phyloP scores from a whole-genome alignment of 2,329 filamentous ascomycete genomes.

The Microcyclospora tardicrescens region DNA sequence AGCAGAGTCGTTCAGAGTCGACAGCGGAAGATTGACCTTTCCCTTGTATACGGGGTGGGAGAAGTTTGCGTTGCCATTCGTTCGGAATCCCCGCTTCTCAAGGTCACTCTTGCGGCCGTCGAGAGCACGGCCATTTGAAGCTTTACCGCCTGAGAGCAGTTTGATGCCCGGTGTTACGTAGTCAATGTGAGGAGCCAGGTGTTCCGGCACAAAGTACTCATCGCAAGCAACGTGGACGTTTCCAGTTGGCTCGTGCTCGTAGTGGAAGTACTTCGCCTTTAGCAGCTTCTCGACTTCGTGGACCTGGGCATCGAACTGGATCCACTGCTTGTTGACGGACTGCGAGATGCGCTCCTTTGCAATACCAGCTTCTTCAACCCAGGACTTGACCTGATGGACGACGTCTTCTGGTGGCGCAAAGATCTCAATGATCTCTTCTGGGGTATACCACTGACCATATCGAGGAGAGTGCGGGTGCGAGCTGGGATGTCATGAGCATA shows the following conservation, averaged over 20 bases:
- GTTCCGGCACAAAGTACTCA: conserved; percentile 36
- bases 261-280: conserved; percentile 42
- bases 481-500: no score
- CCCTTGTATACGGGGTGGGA: conserved; percentile 7
- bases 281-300: conserved; percentile 27
- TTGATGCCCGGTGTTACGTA: conserved; percentile 45
- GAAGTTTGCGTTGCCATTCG: not conserved
- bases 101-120: conserved; percentile 1
- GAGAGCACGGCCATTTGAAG: conserved; percentile 3
- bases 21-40: conserved; percentile 1
- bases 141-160: conserved; percentile 17
- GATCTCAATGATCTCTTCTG: conserved; percentile 28
- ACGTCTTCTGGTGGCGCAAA: conserved; percentile 27
- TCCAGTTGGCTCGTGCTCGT: conserved; percentile 44
- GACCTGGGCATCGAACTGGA: conserved; percentile 31
- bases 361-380: conserved; percentile 25
- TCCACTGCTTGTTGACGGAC: conserved; percentile 25
- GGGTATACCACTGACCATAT: conserved; percentile 17
- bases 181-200: conserved; percentile 38
- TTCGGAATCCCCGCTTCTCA: conserved; percentile 4
- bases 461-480: conserved; percentile 8
- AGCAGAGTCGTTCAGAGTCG: conserved; percentile 6
- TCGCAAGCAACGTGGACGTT: conserved; percentile 27
- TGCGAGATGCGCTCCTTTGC: conserved; percentile 20
- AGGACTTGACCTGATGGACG: conserved; percentile 25